Conservation (phyloP, 495 filamentous ascomycete genomes). For the Podospora comata region DNA sequence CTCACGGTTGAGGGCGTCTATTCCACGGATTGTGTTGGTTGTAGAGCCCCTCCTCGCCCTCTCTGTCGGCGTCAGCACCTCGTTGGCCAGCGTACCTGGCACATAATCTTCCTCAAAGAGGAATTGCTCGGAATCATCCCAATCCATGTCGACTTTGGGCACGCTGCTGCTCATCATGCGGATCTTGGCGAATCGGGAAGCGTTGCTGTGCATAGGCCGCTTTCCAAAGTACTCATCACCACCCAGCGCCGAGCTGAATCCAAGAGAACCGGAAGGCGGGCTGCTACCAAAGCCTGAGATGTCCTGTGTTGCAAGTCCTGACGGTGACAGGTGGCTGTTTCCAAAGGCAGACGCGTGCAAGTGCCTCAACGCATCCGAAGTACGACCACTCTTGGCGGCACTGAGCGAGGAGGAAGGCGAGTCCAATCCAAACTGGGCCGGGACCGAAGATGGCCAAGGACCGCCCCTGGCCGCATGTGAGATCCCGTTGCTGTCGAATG, state of each 20-base stretch:
- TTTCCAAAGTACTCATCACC: constrained; percentile 64
- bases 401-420: constrained; percentile 77
- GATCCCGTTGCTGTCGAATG: constrained; percentile 94
- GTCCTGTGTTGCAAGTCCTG: constrained; percentile 54
- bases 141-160: constrained; percentile 65
- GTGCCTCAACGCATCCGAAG: constrained; percentile 71
- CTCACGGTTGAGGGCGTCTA: constrained; percentile 46
- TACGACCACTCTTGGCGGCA: constrained; percentile 52
- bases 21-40: constrained; percentile 46
- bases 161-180: constrained; percentile 79
- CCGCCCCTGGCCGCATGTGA: constrained; percentile 86
- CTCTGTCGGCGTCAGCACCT: constrained; percentile 88
- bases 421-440: constrained; percentile 86
- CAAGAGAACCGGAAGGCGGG: constrained; percentile 56
- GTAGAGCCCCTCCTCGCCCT: constrained; percentile 75
- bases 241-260: constrained; percentile 41
- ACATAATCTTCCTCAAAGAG: constrained; percentile 92
- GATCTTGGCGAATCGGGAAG: constrained; percentile 60
- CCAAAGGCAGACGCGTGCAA: constrained; percentile 84
- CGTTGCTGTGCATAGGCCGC: constrained; percentile 78
- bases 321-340: constrained; percentile 40
- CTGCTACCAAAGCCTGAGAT: constrained; percentile 53
- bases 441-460: constrained; percentile 88
- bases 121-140: constrained; percentile 68
- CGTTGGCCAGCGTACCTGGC: constrained; percentile 73